Evolutionary conservation across 2,329 filamentous ascomycete genomes (phyloP).

Genomic region (Aureobasidium lini): DNA sequence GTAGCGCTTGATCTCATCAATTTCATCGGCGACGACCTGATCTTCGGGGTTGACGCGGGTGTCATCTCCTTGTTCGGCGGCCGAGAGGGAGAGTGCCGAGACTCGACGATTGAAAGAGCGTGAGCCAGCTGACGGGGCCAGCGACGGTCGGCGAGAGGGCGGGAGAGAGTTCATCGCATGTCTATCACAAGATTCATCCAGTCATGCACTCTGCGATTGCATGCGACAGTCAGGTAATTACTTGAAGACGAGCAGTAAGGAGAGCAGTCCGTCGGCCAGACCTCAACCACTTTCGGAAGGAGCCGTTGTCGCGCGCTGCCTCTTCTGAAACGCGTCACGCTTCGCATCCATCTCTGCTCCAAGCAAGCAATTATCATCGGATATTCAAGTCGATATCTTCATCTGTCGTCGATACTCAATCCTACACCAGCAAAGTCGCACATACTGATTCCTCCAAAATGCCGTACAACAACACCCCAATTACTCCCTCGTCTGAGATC

Average conservation of each 20-base stretch:
- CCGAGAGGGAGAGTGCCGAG: constrained; percentile 60
- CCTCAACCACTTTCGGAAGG: constrained; percentile 10
- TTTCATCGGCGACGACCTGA: constrained; percentile 81
- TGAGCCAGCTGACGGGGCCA: constrained; percentile 41
- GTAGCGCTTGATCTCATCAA: constrained; percentile 95
- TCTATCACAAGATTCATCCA: not conserved
- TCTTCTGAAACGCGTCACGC: not conserved
- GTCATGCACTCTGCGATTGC: not conserved
- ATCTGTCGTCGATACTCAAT: not conserved
- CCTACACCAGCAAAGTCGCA: not conserved
- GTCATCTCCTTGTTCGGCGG: constrained; percentile 53
- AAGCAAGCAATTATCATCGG: not conserved
- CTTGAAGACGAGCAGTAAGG: not conserved
- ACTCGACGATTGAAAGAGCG: constrained; percentile 56
- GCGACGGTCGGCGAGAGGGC: constrained; percentile 36
- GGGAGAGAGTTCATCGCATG: constrained; percentile 2
- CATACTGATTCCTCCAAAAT: constrained; percentile 42
- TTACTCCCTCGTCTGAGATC: constrained; percentile 70
- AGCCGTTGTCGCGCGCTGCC: constrained; percentile 5
- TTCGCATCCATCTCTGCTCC: not conserved
- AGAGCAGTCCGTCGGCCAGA: not conserved
- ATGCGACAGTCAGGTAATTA: not conserved
- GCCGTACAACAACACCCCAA: constrained; percentile 85
- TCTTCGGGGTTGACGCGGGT: constrained; percentile 49
- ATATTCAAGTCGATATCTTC: not conserved